Percentiles rank a stretch among this genome's conserved stretches.
Conservation (phyloP, 371 early-diverging fungal species). For the Capillidium rhysosporum region DNA sequence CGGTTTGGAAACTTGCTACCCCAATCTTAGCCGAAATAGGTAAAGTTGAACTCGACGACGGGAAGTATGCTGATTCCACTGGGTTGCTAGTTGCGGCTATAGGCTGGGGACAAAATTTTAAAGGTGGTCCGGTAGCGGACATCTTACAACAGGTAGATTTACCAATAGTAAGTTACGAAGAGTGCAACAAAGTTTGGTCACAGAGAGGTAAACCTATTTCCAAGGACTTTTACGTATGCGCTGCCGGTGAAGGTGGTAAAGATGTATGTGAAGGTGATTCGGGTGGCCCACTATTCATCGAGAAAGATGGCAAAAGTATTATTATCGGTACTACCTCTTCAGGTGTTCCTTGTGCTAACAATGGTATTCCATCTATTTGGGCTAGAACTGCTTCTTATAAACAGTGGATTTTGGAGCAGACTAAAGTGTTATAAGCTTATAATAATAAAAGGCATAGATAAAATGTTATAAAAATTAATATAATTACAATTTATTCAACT, state of each 20-base stretch:
- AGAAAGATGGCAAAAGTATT: background rate
- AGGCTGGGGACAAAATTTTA: background rate
- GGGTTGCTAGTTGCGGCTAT: background rate
- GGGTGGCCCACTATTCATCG: slow-evolving; percentile 2
- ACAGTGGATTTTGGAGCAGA: too few relatives aligned
- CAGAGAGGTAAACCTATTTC: background rate
- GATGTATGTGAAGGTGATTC: slow-evolving; percentile 2
- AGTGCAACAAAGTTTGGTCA: background rate
- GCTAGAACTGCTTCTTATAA: background rate
- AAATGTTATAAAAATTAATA: too few relatives aligned
- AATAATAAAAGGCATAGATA: too few relatives aligned
- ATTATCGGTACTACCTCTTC: background rate
- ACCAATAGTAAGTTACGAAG: background rate
- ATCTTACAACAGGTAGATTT: background rate
- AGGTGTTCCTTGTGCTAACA: background rate
- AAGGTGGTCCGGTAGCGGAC: background rate
- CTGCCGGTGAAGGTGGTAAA: background rate
- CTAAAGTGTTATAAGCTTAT: too few relatives aligned
- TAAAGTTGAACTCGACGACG: background rate
- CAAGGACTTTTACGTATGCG: background rate
- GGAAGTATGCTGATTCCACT: background rate
- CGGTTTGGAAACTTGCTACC: background rate
- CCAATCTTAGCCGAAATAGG: background rate
- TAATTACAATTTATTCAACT: too few relatives aligned
- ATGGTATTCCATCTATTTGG: background rate